Evolutionary conservation across 2,329 filamentous ascomycete genomes (phyloP).

Genomic region (Trichoderma koningii): DNA sequence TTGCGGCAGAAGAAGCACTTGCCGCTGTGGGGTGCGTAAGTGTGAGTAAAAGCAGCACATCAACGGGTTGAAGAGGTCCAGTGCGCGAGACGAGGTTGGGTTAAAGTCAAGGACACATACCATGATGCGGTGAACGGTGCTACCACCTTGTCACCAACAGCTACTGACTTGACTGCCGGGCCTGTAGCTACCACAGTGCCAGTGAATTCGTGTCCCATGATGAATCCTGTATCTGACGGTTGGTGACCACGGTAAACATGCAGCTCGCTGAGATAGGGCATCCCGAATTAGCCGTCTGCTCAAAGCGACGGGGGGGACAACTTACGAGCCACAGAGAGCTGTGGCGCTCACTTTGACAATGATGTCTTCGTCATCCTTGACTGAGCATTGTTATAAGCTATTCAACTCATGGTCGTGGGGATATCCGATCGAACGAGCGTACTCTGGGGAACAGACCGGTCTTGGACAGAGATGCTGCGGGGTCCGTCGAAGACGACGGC

Average conservation of each 20-base stretch:
- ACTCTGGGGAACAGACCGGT: slow-evolving; percentile 73
- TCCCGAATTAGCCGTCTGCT: neutral
- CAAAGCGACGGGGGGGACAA: slow-evolving; percentile 27
- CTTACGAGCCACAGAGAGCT: slow-evolving; percentile 84
- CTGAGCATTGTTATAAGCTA: slow-evolving; percentile 36
- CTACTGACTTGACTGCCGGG: slow-evolving; percentile 65
- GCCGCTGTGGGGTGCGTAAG: slow-evolving; percentile 33
- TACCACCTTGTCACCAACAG: slow-evolving; percentile 76
- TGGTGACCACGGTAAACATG: slow-evolving; percentile 86
- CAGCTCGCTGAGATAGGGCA: slow-evolving; percentile 56
- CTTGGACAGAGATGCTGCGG: slow-evolving; percentile 72
- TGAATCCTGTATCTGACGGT: slow-evolving; percentile 62
- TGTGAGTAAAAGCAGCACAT: neutral
- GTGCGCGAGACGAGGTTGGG: neutral
- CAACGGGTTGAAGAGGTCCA: no score
- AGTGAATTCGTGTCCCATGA: slow-evolving; percentile 86
- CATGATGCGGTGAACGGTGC: slow-evolving; percentile 82
- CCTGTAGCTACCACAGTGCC: slow-evolving; percentile 72
- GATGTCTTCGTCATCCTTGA: slow-evolving; percentile 71
- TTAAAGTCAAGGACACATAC: slow-evolving; percentile 45
- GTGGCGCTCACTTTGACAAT: slow-evolving; percentile 82
- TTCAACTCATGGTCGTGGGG: slow-evolving; percentile 25
- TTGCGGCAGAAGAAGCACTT: slow-evolving; percentile 84
- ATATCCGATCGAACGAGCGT: slow-evolving; percentile 1
- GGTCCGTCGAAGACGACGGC: slow-evolving; percentile 86